These are phyloP conservation scores for Fusarium tuaranense DNA, from an alignment of 2,329 filamentous ascomycete species.

Conservation along the genomic window DNA sequence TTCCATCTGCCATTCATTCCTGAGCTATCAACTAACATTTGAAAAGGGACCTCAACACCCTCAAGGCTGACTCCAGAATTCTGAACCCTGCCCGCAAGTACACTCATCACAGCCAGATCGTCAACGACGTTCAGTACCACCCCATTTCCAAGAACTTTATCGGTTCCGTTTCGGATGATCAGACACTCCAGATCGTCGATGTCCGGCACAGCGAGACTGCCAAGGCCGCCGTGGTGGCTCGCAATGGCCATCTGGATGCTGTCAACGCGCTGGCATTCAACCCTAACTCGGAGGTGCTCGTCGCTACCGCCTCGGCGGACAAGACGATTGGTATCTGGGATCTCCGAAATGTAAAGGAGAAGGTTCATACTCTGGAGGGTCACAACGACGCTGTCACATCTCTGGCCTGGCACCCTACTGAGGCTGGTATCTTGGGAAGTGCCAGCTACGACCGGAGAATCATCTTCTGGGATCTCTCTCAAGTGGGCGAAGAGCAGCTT, in stretches of 20 bases:
- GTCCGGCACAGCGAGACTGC: conserved; percentile 76
- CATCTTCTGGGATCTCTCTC: conserved; percentile 95
- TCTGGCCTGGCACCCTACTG: conserved; percentile 92
- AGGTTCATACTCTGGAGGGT: conserved; percentile 89
- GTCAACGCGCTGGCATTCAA: conserved; percentile 98
- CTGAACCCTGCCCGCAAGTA: conserved; percentile 81
- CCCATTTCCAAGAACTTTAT: conserved; percentile 87
- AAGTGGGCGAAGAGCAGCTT: conserved; percentile 92
- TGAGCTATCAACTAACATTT: conserved; percentile 25
- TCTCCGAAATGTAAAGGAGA: conserved; percentile 88
- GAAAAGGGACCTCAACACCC: conserved; percentile 81
- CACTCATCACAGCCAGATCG: conserved; percentile 88
- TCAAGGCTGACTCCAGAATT: conserved; percentile 75
- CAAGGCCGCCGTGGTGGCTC: conserved; percentile 75
- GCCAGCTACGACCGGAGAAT: conserved; percentile 93
- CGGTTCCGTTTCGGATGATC: conserved; percentile 94
- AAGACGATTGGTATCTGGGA: conserved; percentile 98
- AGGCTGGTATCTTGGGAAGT: conserved; percentile 89
- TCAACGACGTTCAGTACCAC: conserved; percentile 98
- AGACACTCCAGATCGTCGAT: conserved; percentile 93
- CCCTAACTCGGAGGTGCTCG: conserved; percentile 86
- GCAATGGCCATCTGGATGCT: conserved; percentile 86
- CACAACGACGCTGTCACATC: conserved; percentile 93
- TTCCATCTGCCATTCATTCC: conserved; percentile 1
- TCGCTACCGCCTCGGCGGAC: conserved; percentile 94